A percentile compares a stretch with the other conserved stretches of the same genome.
phyloP scores from a whole-genome alignment of 495 filamentous ascomycete genomes.

The Podospora australis region DNA sequence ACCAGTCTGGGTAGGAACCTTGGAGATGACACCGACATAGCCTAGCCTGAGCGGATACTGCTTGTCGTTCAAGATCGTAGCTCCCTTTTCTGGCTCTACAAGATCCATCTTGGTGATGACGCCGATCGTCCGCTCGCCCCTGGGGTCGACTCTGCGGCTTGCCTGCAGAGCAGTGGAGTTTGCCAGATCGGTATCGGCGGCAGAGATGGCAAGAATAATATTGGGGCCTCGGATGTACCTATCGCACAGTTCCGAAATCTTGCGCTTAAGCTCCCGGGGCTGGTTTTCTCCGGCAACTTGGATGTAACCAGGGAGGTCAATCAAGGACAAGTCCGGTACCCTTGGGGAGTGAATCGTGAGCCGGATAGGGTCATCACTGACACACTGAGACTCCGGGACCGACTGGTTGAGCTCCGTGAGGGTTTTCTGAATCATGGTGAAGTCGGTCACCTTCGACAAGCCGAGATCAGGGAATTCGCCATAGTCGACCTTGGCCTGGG shows the following conservation, averaged over 20 bases:
- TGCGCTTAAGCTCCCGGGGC: slow-evolving; percentile 84
- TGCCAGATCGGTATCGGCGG: slow-evolving; percentile 92
- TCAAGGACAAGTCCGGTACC: slow-evolving; percentile 92
- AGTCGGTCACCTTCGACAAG: slow-evolving; percentile 86
- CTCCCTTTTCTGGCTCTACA: slow-evolving; percentile 75
- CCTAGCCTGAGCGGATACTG: slow-evolving; percentile 93
- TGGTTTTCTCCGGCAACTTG: slow-evolving; percentile 90
- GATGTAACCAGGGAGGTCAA: slow-evolving; percentile 96
- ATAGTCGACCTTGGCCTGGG: slow-evolving; percentile 82
- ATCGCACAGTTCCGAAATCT: slow-evolving; percentile 93
- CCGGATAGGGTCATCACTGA: slow-evolving; percentile 94
- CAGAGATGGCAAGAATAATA: slow-evolving; percentile 93
- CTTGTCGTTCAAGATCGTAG: slow-evolving; percentile 70
- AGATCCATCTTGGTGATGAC: slow-evolving; percentile 99
- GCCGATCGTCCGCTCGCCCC: slow-evolving; percentile 93
- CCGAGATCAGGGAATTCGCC: slow-evolving; percentile 94
- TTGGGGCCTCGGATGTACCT: slow-evolving; percentile 97
- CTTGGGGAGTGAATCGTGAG: slow-evolving; percentile 91
- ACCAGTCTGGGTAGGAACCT: slow-evolving; percentile 59
- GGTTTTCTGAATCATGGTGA: slow-evolving; percentile 84
- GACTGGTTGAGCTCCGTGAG: slow-evolving; percentile 92
- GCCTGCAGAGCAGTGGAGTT: slow-evolving; percentile 92
- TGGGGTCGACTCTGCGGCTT: slow-evolving; percentile 84
- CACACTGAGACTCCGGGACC: slow-evolving; percentile 82
- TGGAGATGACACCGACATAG: slow-evolving; percentile 94